Evolutionary conservation across 192 early-diverging fungal species (phyloP), one percentile per base, ranked within the genome.

Genomic region (Coemansia sp.): DNA sequence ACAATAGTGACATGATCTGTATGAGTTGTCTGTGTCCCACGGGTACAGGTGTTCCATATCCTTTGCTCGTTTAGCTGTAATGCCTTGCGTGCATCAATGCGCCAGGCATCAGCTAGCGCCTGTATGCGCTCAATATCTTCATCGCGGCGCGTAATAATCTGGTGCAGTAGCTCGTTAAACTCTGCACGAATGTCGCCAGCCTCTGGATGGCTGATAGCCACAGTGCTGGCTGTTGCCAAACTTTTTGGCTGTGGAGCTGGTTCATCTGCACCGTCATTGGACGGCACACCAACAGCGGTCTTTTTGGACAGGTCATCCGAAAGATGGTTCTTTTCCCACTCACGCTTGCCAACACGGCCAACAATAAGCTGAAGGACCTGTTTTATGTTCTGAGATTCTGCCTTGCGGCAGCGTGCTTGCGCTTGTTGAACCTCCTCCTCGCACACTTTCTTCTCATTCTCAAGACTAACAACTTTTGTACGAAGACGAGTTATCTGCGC

Each of bases 171-270:
- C 71, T 70, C 79, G 47, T 81, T 82, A 50, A 82, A 82, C 63
- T 82, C 79, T 26, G 74, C 58, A 41, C 79, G 79, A 45, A 82
- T 82, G 48, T 82, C 79, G 68, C 65, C 63, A 19, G 79, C 79
- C 56, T 82, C 73, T 1, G 79, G 79, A 42, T 82, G 79, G 59
- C 79, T 76, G 61, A 82, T 44, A 8, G 70, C 21, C 39, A 82
- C 57, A 15, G 68, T 39, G 45, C 74, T 32, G 23, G 7, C 63
- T 7, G 74, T 37, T 12, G 63, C 45, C 12, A 71, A 61, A 71
- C 72, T 73, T 26, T 64, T 68, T 23, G 68, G 37, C 21, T 23
- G 52, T 18, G 26, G 9, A 54, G 52, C 52, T 1, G 52, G 26
- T 26, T 66, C 4, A 38, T n/a, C 45, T 9, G 12, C 0, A 10